Percentiles rank a stretch among this genome's conserved stretches.
phyloP scores from a whole-genome alignment of 129 eudicot species.

The Helianthus tuberosus region DNA sequence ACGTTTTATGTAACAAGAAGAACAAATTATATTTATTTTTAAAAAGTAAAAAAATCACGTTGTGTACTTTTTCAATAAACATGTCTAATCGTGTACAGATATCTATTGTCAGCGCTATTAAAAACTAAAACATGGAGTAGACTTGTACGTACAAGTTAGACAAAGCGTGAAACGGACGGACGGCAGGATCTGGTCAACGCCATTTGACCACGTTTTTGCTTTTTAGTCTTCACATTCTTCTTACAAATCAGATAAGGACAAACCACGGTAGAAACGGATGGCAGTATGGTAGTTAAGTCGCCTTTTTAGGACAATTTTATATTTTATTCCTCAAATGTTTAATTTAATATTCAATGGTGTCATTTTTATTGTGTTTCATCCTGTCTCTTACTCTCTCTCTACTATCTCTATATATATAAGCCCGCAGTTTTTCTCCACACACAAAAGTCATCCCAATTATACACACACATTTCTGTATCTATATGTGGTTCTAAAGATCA shows the following conservation, averaged over 20 bases:
- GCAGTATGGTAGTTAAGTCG: conserved; percentile 14
- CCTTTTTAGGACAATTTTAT: neutral
- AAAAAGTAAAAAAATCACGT: no score
- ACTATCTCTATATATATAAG: conserved; percentile 29
- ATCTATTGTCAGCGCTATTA: no score
- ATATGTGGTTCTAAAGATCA: conserved; percentile 1
- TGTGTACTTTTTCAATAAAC: no score
- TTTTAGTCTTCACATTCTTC: neutral
- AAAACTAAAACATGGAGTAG: neutral
- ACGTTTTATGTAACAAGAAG: no score
- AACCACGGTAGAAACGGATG: neutral
- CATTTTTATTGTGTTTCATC: conserved; percentile 35
- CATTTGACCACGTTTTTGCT: conserved; percentile 52
- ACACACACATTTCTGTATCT: conserved; percentile 27
- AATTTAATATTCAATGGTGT: conserved; percentile 37
- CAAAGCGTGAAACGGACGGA: conserved; percentile 44
- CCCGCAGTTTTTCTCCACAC: conserved; percentile 24
- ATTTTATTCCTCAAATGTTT: conserved; percentile 23
- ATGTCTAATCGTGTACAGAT: no score
- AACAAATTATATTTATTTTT: no score
- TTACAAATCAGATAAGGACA: conserved; percentile 33
- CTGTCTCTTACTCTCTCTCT: neutral
- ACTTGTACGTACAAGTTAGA: conserved; percentile 24
- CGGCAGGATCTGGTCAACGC: conserved; percentile 71
- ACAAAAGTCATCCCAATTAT: conserved; percentile 2